Evolutionary conservation across 768 basidiomycete genomes (phyloP), one percentile per base, ranked within the genome.

Genomic region (Termitomyces sp.): DNA sequence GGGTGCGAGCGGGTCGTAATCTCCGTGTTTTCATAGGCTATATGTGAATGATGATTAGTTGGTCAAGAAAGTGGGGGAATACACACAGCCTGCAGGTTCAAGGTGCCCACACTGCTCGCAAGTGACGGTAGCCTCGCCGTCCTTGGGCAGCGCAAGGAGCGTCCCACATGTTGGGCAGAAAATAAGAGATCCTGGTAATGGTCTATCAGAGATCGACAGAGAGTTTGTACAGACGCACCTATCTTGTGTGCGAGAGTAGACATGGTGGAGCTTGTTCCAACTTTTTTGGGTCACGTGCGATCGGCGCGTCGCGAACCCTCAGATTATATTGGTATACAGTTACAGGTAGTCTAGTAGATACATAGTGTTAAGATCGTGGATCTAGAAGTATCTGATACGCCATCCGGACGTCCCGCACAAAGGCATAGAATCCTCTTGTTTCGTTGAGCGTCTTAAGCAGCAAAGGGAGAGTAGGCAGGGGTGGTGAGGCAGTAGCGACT

Each of bases 141-240:
- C 88, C 63, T 75, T 75, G 0, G 97, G 97, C 21, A 94, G 72
- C 60, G 86, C 83, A 14, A 98, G 85, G 37, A 99, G 76, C 1
- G 92, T 96, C 14, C 94, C 94, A 62, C 97, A 99, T 57, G 84
- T 78, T 1, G 93, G 92, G 73, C 97, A 99, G 73, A 99, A 98
- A 40, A 98, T 76, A 25, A 98, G 77, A 1, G 94, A 95, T 52
- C 96, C 97, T 89, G 37, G 8, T 2, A 5, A 7, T 2, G 8
- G 3, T 37, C 2, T 11, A 17, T 37, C 21, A 16, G 8, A 28
- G 17, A 7, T 3, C 11, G n/a, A 16, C 11, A 45, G 6, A 39
- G 3, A 19, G 17, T 19, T n/a, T 14, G 5, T 27, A 23, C 8
- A 19, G 11, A 55, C 42, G 21, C n/a, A 60, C 59, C 59, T 42